Base-by-base conservation (phyloP, 2,329 filamentous ascomycete species). In the Neoascochyta sp. region DNA sequence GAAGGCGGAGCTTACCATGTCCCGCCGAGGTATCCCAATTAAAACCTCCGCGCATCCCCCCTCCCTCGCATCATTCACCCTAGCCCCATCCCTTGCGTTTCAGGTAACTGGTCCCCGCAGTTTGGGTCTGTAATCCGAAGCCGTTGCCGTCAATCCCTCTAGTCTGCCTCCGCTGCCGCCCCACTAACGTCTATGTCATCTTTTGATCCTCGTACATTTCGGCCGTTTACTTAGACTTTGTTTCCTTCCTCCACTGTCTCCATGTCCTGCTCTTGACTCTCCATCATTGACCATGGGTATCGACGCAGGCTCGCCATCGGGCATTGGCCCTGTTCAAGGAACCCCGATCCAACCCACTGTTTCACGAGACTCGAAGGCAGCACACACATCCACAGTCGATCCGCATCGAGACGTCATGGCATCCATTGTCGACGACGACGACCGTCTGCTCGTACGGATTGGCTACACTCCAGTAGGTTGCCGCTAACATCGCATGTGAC, bases 391-490 rank as follows among this genome's bases (percentile, higher is more conserved):
- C 9, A 37, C 31, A 13, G 34, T 41, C 19, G 36, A 36, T 14
- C 41, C 37, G 14, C 28, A 32, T 23, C 41, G 24, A 30, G 38
- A 26, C 16, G 49, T 43, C 18, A 70, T 73, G 70, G 67, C 68
- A 29, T 69, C 64, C n/a, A 73, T 75, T 36, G 58, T 68, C 20
- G 68, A 80, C 46, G 74, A 78, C 29, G 77, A 81, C 38, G 77
- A 79, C 52, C 69, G 73, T 20, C 58, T 80, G 16, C 64, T 81
- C 12, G 74, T 74, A 33, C 70, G 74, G 32, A 80, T 80, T 47
- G 77, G 77, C 16, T 81, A 81, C 52, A 75, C 71, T 45, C 77
- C 80, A 60, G 77, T 79, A 60, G 32, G 61, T 35, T 10, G 10
- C 26, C 16, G 10, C 25, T n/a, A n/a, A 6, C 5, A 12, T 7